phyloP scores from a whole-genome alignment of 371 early-diverging fungal species.

The Rhizopus delemar region DNA sequence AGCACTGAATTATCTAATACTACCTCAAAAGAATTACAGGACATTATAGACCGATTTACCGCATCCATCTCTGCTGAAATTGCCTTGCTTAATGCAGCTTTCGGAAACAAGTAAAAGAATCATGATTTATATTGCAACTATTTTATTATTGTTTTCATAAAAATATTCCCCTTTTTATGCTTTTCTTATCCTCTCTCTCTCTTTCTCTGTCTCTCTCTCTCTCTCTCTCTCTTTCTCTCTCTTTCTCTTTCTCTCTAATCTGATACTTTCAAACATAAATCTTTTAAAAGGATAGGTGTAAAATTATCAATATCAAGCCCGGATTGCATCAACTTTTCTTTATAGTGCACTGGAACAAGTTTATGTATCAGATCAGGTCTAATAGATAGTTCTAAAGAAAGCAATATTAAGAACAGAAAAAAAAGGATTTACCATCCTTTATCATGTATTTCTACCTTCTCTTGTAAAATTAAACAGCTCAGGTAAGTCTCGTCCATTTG shows the following conservation, averaged over 20 bases:
- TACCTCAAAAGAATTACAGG: neutral
- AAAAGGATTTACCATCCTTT: neutral
- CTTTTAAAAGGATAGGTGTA: constrained; percentile 37
- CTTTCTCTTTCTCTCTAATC: neutral
- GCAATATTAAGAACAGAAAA: neutral
- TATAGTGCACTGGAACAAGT: constrained; percentile 66
- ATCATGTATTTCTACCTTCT: constrained; percentile 50
- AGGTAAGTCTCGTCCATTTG: constrained; percentile 82
- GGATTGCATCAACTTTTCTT: constrained; percentile 51
- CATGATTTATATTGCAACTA: neutral
- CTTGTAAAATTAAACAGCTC: constrained; percentile 85
- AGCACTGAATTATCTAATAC: neutral
- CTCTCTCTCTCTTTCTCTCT: no score
- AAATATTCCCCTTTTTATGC: neutral
- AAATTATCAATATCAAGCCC: constrained; percentile 42
- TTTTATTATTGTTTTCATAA: neutral
- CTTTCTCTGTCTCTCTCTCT: no score
- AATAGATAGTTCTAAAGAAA: constrained; percentile 43
- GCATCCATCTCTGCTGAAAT: neutral
- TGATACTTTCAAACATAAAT: constrained; percentile 11
- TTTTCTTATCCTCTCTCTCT: neutral
- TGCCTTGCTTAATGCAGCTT: neutral
- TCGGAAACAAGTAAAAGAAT: neutral
- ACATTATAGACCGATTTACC: neutral
- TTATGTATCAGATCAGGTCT: constrained; percentile 57